Evolutionary conservation across 768 basidiomycete genomes (phyloP).

Genomic region (Jaapia argillacea): DNA sequence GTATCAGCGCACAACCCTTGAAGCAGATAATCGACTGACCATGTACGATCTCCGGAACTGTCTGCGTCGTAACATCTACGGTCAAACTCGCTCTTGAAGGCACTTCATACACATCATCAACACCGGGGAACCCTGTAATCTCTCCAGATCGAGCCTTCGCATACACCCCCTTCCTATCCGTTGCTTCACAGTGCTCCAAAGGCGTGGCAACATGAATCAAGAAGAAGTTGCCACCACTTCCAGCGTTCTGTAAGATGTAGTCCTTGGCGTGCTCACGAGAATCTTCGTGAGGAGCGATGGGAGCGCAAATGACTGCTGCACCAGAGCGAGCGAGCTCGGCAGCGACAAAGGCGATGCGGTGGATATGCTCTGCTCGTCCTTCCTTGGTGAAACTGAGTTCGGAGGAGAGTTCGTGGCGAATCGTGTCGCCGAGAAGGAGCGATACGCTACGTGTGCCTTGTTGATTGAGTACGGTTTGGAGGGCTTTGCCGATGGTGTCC

Average conservation of each 20-base stretch:
- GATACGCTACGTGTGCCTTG: constrained; percentile 95
- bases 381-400: constrained; percentile 68
- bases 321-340: constrained; percentile 91
- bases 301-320: constrained; percentile 90
- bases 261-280: constrained; percentile 71
- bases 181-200: constrained; percentile 79
- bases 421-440: constrained; percentile 82
- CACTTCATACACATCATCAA: constrained; percentile 77
- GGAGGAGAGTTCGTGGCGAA: constrained; percentile 58
- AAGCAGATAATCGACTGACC: constrained; percentile 37
- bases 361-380: constrained; percentile 77
- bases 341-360: constrained; percentile 81
- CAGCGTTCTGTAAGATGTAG: constrained; percentile 62
- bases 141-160: constrained; percentile 72
- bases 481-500: constrained; percentile 82
- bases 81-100: constrained; percentile 75
- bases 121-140: constrained; percentile 81
- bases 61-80: constrained; percentile 73
- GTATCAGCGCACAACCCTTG: constrained; percentile 3
- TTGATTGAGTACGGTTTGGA: constrained; percentile 88
- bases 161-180: constrained; percentile 80
- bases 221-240: constrained; percentile 90
- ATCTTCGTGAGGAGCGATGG: constrained; percentile 76
- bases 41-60: constrained; percentile 89
- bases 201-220: constrained; percentile 91